Conservation (phyloP, 495 filamentous ascomycete genomes). For the Hyaloscypha finlandica region DNA sequence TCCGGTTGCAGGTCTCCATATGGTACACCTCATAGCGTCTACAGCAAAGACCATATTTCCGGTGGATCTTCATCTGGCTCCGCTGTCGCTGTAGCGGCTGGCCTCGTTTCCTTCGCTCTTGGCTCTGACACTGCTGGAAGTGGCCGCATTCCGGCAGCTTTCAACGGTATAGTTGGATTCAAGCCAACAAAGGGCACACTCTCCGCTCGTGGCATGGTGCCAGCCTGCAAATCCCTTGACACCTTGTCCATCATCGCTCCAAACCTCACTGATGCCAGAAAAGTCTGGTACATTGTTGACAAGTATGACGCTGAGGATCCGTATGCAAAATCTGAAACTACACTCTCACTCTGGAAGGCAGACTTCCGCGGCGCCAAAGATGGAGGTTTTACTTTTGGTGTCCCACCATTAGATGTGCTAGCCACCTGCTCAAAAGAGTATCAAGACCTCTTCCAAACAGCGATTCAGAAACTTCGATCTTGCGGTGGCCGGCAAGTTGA, state of each 20-base stretch:
- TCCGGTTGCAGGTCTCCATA: conserved; percentile 63
- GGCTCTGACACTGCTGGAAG: conserved; percentile 70
- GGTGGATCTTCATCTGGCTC: conserved; percentile 66
- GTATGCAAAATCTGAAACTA: conserved; percentile 51
- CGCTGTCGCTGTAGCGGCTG: conserved; percentile 57
- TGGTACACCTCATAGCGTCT: conserved; percentile 53
- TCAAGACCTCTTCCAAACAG: conserved; percentile 47
- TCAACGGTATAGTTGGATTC: conserved; percentile 67
- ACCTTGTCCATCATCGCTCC: conserved; percentile 60
- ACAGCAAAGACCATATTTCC: conserved; percentile 56
- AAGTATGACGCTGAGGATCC: conserved; percentile 55
- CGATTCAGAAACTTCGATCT: conserved; percentile 45
- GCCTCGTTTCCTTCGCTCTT: conserved; percentile 61
- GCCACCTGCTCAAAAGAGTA: conserved; percentile 48
- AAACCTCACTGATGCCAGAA: conserved; percentile 56
- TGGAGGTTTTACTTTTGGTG: conserved; percentile 55
- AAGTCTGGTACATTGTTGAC: conserved; percentile 57
- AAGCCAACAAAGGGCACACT: conserved; percentile 69
- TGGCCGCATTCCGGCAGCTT: conserved; percentile 60
- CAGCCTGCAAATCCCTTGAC: conserved; percentile 63
- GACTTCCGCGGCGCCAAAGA: conserved; percentile 43
- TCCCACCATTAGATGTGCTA: conserved; percentile 51
- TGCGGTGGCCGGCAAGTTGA: conserved; percentile 52
- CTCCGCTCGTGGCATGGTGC: conserved; percentile 58
- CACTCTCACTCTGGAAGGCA: conserved; percentile 43